phyloP scores from a whole-genome alignment of 140 eudicot genomes.

The Senecio squalidus region DNA sequence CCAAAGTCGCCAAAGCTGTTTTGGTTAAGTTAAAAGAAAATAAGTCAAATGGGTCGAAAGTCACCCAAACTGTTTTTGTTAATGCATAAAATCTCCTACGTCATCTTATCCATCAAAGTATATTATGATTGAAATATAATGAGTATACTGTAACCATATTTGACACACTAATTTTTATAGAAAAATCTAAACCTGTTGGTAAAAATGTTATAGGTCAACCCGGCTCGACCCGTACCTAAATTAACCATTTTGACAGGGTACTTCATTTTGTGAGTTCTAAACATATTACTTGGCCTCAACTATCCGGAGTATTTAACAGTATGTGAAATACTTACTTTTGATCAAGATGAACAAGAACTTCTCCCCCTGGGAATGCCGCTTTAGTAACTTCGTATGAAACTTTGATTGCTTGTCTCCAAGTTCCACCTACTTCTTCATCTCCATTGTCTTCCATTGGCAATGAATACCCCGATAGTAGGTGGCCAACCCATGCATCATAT shows the following conservation, averaged over 20 bases:
- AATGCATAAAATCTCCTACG: not conserved
- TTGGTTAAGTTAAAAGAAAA: not conserved
- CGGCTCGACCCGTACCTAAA: not conserved
- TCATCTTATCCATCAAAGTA: too few species aligned
- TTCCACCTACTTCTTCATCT: constrained; percentile 43
- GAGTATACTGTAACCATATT: not conserved
- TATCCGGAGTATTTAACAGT: not conserved
- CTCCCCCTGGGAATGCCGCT: constrained; percentile 54
- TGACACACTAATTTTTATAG: too few species aligned
- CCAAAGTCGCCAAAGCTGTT: not conserved
- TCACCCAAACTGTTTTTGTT: not conserved
- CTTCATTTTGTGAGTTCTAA: too few species aligned
- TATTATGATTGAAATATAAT: not conserved
- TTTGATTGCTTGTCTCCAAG: constrained; percentile 67
- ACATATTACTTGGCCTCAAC: not conserved
- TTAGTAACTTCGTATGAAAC: constrained; percentile 55
- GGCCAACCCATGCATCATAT: constrained; percentile 70
- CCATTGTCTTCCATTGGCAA: constrained; percentile 64
- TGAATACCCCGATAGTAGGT: constrained; percentile 59
- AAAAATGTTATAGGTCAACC: too few species aligned
- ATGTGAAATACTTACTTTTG: constrained; percentile 36
- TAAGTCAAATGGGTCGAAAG: not conserved
- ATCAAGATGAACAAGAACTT: constrained; percentile 61
- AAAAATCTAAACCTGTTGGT: too few species aligned
- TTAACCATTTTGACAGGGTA: not conserved